Evolutionary conservation across 2,329 filamentous ascomycete species (phyloP).

Genomic region (Hirsutella thompsonii): DNA sequence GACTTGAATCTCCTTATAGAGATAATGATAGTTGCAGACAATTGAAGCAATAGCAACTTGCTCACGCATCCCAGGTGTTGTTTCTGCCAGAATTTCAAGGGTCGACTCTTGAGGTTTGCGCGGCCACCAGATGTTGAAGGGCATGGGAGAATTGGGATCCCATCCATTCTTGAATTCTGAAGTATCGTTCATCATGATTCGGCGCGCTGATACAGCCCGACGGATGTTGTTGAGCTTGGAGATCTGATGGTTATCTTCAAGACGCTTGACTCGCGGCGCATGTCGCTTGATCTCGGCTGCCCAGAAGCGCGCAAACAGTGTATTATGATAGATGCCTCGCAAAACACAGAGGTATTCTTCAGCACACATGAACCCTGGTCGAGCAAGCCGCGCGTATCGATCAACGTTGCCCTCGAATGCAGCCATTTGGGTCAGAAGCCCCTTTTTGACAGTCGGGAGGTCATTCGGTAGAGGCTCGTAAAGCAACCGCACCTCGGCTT

Average conservation of each 20-base stretch:
- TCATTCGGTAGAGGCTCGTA: slow-evolving; percentile 19
- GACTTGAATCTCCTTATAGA: background rate
- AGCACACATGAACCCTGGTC: background rate
- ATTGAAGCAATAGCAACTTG: background rate
- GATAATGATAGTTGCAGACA: background rate
- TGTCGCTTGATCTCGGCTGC: background rate
- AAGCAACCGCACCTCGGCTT: background rate
- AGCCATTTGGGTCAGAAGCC: slow-evolving; percentile 22
- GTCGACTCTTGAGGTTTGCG: background rate
- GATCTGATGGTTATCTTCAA: background rate
- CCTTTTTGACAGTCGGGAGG: slow-evolving; percentile 22
- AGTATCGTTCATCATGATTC: background rate
- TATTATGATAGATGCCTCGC: background rate
- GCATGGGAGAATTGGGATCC: background rate
- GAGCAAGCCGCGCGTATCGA: slow-evolving; percentile 19
- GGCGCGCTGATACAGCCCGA: background rate
- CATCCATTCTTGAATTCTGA: background rate
- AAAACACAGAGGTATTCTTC: background rate
- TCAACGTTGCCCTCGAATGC: slow-evolving; percentile 26
- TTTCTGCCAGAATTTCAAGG: background rate
- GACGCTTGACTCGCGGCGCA: background rate
- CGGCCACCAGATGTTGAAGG: background rate
- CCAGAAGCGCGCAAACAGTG: background rate
- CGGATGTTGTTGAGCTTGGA: background rate
- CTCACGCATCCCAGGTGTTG: background rate